Percentiles rank a stretch among this genome's conserved stretches.
These are phyloP conservation scores for Nothophytophthora sp. DNA, from an alignment of 352 stramenopile species.

Conservation along the genomic window DNA sequence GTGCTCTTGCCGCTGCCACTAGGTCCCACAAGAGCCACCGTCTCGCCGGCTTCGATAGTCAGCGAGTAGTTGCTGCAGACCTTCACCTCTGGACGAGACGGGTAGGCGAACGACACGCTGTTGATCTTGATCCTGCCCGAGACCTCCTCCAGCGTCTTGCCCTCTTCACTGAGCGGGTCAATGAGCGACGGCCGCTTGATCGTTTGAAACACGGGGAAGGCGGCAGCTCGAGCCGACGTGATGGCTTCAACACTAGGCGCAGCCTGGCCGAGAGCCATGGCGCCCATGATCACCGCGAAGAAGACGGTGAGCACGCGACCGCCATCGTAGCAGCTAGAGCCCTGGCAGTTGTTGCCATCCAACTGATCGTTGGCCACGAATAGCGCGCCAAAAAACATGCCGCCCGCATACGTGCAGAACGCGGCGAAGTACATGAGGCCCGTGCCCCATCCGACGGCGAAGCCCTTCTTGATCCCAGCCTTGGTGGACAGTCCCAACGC, in stretches of 20 bases:
- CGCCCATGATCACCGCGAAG: constrained; percentile 48
- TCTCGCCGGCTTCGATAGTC: constrained; percentile 42
- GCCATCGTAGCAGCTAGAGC: constrained; percentile 40
- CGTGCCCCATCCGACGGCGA: constrained; percentile 27
- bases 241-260: constrained; percentile 45
- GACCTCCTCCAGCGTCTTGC: constrained; percentile 23
- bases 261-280: constrained; percentile 53
- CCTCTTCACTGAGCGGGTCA: constrained; percentile 24
- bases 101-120: constrained; percentile 65
- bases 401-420: constrained; percentile 52
- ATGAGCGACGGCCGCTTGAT: constrained; percentile 46
- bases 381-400: constrained; percentile 63
- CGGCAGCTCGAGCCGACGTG: constrained; percentile 30
- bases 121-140: constrained; percentile 53
- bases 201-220: constrained; percentile 47
- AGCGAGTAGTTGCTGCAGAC: constrained; percentile 41
- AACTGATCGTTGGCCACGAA: constrained; percentile 38
- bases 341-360: constrained; percentile 14
- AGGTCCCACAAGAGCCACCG: constrained; percentile 41
- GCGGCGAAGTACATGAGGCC: constrained; percentile 48
- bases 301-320: constrained; percentile 53
- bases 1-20: constrained; percentile 85
- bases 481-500: constrained; percentile 26
- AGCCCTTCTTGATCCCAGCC: constrained; percentile 38
- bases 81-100: constrained; percentile 34